Base-by-base conservation (phyloP, 495 filamentous ascomycete species). In the Amorphotheca resinae region DNA sequence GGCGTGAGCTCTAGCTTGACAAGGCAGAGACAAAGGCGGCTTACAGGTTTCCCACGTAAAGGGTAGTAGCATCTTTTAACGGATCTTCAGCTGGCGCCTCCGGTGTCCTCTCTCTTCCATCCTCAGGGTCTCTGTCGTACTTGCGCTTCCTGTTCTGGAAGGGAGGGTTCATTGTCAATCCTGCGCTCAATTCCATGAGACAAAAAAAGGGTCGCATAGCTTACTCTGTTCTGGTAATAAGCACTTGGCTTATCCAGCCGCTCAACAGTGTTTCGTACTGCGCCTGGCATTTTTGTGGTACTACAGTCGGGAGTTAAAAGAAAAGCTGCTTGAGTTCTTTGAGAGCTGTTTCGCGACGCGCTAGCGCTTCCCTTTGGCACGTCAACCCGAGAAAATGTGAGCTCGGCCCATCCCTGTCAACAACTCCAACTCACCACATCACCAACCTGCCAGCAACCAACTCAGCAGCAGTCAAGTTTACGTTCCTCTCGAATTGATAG, bases 21-120 rank as follows among this genome's bases (percentile, higher is more conserved):
- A 21, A 34, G n/a, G 20, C 4, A 16, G 16, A 21, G 18, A 37
- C 15, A 37, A 20, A 37, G 34, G 4, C 15, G 31, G 66, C 85
- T 50, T 70, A 93, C 86, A 98, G 69, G 59, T 98, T 98, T 38
- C 91, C 91, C 30, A 98, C 88, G 50, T 98, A 98, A 56, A 98
- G 84, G 3, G 91, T 98, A 9, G 91, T 84, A 31, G 91, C 87
- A 59, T 91, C 75, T 48, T 72, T 80, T 45, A 98, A 68, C 33
- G 83, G 81, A 42, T 93, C 83, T 22, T 78, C 74, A 6, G 66
- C 60, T 32, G 71, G 63, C 33, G 80, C 73, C 33, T 73, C 67
- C 9, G 63, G 58, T 31, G 69, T 66, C 49, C 50, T 65, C 45
- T 64, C 68, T 32, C 48, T 62, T 21, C 64, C 63, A 9, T 69